These are phyloP conservation scores for Aspergillus fructus DNA, from an alignment of 2,329 filamentous ascomycete genomes.

Conservation along the genomic window DNA sequence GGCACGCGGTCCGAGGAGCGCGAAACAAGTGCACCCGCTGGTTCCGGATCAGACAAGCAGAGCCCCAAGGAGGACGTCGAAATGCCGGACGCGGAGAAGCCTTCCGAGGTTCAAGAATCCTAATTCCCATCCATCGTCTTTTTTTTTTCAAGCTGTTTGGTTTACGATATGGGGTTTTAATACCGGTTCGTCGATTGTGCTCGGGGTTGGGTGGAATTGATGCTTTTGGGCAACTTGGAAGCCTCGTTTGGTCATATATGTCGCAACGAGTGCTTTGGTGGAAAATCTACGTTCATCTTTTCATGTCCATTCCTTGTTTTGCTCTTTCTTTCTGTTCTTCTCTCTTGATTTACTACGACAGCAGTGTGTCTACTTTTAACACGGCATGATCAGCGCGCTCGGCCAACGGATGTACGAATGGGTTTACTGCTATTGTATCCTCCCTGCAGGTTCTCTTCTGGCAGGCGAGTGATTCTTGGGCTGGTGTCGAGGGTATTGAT, in stretches of 20 bases:
- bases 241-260: slow-evolving; percentile 4
- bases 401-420: slow-evolving; percentile 21
- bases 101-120: slow-evolving; percentile 20
- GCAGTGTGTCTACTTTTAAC: slow-evolving; percentile 13
- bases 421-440: slow-evolving; percentile 14
- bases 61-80: slow-evolving; percentile 30
- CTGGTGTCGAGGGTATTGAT: slow-evolving; percentile 12
- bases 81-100: slow-evolving; percentile 36
- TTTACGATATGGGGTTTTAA: background rate
- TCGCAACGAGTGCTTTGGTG: slow-evolving; percentile 8
- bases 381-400: slow-evolving; percentile 17
- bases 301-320: slow-evolving; percentile 1
- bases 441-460: background rate
- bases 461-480: slow-evolving; percentile 2
- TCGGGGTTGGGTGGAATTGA: background rate
- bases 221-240: slow-evolving; percentile 7
- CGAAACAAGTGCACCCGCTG: slow-evolving; percentile 16
- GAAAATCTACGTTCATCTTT: slow-evolving; percentile 5
- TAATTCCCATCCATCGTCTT: slow-evolving; percentile 5
- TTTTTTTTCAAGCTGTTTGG: background rate
- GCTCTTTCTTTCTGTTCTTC: slow-evolving; percentile 10
- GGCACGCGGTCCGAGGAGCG: slow-evolving; percentile 27
- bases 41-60: slow-evolving; percentile 17
- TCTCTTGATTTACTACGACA: slow-evolving; percentile 8
- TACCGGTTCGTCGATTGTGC: background rate